Conservation (phyloP, 441 rosid genomes). For the Brassica balearica region DNA sequence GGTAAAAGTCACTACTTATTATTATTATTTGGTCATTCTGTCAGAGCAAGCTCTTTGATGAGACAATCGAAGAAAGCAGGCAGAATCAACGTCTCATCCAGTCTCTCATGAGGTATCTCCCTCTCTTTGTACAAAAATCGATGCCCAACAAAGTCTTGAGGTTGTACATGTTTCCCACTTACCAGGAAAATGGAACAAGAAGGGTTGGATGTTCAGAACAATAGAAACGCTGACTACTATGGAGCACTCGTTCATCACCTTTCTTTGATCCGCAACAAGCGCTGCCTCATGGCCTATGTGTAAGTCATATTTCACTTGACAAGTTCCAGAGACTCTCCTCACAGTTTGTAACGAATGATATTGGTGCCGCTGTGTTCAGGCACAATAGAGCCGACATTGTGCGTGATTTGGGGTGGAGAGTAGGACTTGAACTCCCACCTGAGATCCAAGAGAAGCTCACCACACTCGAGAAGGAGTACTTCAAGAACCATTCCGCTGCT, state of each 20-base stretch:
- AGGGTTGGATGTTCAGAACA: conserved; percentile 75
- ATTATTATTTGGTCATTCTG: too few relatives aligned
- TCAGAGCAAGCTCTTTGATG: conserved; percentile 70
- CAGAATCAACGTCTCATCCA: conserved; percentile 77
- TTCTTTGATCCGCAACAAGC: conserved; percentile 80
- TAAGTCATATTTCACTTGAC: not conserved
- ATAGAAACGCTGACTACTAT: conserved; percentile 85
- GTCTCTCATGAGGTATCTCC: conserved; percentile 70
- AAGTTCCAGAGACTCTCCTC: not conserved
- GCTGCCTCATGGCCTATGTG: conserved; percentile 92
- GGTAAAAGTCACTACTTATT: too few relatives aligned
- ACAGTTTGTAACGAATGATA: not conserved
- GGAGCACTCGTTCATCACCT: conserved; percentile 91
- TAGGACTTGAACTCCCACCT: conserved; percentile 78
- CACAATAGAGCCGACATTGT: conserved; percentile 82
- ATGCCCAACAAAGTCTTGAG: not conserved
- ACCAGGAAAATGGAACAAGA: conserved; percentile 87
- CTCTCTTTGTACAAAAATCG: not conserved
- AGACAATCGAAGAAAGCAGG: conserved; percentile 70
- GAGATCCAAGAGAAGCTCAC: conserved; percentile 80
- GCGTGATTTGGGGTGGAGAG: conserved; percentile 73
- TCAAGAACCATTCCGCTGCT: conserved; percentile 68
- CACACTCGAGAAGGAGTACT: conserved; percentile 69
- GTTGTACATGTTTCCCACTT: conserved; percentile 16
- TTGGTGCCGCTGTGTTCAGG: conserved; percentile 48